Evolutionary conservation across 2,329 filamentous ascomycete species (phyloP), one percentile per base, ranked within the genome.

Genomic region (Cladosporium sp.): DNA sequence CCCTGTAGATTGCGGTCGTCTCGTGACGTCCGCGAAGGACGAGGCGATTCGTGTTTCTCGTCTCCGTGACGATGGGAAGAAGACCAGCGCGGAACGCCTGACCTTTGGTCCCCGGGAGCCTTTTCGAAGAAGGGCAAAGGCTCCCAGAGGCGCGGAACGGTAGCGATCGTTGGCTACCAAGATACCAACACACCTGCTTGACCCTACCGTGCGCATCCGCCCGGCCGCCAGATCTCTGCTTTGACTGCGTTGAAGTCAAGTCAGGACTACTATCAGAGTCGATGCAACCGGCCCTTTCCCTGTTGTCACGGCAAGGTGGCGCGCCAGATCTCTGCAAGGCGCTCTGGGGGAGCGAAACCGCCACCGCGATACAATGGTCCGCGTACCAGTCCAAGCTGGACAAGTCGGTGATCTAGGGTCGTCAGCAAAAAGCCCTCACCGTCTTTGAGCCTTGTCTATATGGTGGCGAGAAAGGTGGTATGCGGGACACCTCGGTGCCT

Each of bases 131-230:
- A 30, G 43, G 43, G 25, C n/a, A 25, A 25, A 25, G 25, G 25
- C 30, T 19, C 28, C 47, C 47, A 50, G 47, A 50, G 9, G 47
- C 47, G 30, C 30, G 47, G 47, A 50, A 39, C 14, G 20, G 49
- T 19, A 20, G 36, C 14, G 49, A 51, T 51, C 49, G 30, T 51
- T 51, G 49, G 34, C 34, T 25, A 38, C 49, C 49, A 51, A 51
- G 49, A 51, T 51, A 51, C 49, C 22, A 12, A 19, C 49, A 51
- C 37, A 34, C 49, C 38, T 28, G 28, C 22, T 3, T 20, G 22
- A 47, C 22, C 22, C 43, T 28, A 30, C 22, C 28, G 43, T 47
- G 25, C 7, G 11, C 15, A 28, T 47, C 14, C 43, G 15, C 43
- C 20, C 14, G 17, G 6, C 25, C 45, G 30, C 47, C 28, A 50